phyloP scores from a whole-genome alignment of 2,329 filamentous ascomycete genomes.

The Talaromyces sp. region DNA sequence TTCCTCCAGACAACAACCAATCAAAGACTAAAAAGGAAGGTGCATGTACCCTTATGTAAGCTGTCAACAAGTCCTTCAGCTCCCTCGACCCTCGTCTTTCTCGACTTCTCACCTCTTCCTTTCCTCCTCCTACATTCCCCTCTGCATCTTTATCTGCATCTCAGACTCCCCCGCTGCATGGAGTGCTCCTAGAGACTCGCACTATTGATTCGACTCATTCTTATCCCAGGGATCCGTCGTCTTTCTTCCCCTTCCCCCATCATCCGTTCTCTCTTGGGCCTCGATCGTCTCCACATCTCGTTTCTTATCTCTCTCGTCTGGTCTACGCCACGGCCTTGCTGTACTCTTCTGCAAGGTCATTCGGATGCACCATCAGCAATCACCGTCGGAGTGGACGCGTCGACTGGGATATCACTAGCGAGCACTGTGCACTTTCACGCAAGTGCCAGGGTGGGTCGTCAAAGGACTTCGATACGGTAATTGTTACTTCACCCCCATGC shows the following conservation, averaged over 20 bases:
- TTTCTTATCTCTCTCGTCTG: not conserved
- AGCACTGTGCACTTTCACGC: not conserved
- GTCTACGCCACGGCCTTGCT: constrained; percentile 11
- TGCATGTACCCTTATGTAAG: constrained; percentile 2
- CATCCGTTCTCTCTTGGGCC: not conserved
- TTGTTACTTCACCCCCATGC: not conserved
- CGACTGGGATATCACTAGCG: not conserved
- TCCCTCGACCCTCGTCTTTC: not conserved
- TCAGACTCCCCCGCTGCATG: constrained; percentile 1
- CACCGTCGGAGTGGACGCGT: not conserved
- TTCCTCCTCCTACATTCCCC: not conserved
- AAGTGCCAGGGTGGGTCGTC: constrained; percentile 11
- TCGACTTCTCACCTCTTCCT: not conserved
- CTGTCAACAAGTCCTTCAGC: not conserved
- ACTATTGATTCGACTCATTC: constrained; percentile 6
- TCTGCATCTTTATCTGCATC: constrained; percentile 8
- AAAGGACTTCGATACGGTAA: constrained; percentile 9
- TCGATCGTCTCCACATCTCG: not conserved
- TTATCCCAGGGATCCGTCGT: constrained; percentile 10
- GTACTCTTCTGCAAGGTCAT: constrained; percentile 21
- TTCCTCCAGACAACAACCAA: not conserved
- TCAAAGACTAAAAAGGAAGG: not conserved
- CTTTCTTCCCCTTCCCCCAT: not conserved
- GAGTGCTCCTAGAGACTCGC: not conserved
- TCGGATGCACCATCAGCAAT: not conserved